These are phyloP conservation scores for Colletotrichum shisoi DNA, from an alignment of 2,329 filamentous ascomycete genomes.

Conservation along the genomic window DNA sequence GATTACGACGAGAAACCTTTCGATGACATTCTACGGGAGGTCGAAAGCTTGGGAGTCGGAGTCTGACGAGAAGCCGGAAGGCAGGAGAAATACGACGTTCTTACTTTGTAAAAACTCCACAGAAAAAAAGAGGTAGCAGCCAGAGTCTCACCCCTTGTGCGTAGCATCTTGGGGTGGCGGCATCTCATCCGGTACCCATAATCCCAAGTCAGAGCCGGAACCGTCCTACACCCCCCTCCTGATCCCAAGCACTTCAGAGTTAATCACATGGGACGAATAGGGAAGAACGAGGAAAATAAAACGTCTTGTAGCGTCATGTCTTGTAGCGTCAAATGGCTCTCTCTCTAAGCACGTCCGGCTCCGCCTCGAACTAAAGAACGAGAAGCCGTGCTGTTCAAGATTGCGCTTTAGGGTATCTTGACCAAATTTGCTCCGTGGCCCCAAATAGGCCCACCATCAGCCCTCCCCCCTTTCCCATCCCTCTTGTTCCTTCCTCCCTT, in stretches of 20 bases:
- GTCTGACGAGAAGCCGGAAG: too few relatives aligned
- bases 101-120: too few relatives aligned
- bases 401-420: slow-evolving; percentile 39
- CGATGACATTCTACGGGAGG: too few relatives aligned
- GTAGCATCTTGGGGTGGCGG: too few relatives aligned
- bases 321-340: slow-evolving; percentile 37
- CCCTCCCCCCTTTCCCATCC: background rate
- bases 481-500: slow-evolving; percentile 9
- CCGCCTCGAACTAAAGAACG: background rate
- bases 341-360: slow-evolving; percentile 33
- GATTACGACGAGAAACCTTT: too few relatives aligned
- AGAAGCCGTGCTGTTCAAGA: slow-evolving; percentile 36
- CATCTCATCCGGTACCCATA: too few relatives aligned
- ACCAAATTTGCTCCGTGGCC: slow-evolving; percentile 35
- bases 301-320: slow-evolving; percentile 34
- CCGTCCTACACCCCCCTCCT: background rate
- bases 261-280: slow-evolving; percentile 9
- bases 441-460: background rate
- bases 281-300: slow-evolving; percentile 8
- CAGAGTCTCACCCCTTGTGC: too few relatives aligned
- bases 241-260: background rate
- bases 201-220: too few relatives aligned
- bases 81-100: too few relatives aligned
- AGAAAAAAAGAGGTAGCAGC: too few relatives aligned
- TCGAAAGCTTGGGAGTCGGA: too few relatives aligned